phyloP scores from a whole-genome alignment of 2,329 filamentous ascomycete genomes.

The Fusarium sp. region DNA sequence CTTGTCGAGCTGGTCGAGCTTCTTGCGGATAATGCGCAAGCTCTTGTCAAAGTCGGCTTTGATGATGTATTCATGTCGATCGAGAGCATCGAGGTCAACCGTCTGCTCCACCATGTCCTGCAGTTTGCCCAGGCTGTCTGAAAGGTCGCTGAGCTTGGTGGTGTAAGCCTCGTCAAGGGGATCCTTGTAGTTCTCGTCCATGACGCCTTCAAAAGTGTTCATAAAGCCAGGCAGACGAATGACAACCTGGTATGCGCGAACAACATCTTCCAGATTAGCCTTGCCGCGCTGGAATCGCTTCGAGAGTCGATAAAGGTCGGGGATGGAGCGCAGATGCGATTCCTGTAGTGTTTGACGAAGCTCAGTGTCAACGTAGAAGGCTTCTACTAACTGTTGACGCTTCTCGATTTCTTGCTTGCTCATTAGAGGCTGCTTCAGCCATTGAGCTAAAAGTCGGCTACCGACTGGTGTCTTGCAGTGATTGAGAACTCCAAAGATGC shows the following conservation, averaged over 20 bases:
- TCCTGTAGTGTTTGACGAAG: conserved; percentile 96
- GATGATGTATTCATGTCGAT: conserved; percentile 98
- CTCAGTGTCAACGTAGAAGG: conserved; percentile 92
- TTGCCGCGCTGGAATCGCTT: conserved; percentile 95
- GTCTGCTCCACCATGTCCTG: conserved; percentile 99
- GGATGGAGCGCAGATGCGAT: conserved; percentile 90
- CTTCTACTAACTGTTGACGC: conserved; percentile 92
- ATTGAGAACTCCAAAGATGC: conserved; percentile 90
- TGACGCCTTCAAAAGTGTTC: conserved; percentile 87
- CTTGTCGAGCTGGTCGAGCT: conserved; percentile 83
- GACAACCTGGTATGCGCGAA: conserved; percentile 92
- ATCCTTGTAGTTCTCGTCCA: conserved; percentile 93
- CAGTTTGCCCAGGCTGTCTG: conserved; percentile 82
- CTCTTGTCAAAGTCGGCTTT: conserved; percentile 97
- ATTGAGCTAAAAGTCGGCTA: conserved; percentile 89
- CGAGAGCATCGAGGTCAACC: conserved; percentile 92
- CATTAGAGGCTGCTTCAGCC: conserved; percentile 98
- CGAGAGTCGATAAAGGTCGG: conserved; percentile 90
- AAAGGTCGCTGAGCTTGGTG: conserved; percentile 79
- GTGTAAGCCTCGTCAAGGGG: conserved; percentile 90
- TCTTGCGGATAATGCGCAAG: conserved; percentile 87
- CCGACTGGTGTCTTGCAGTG: conserved; percentile 98
- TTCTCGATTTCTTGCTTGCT: conserved; percentile 87
- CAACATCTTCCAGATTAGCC: conserved; percentile 94
- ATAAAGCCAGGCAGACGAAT: conserved; percentile 93